Evolutionary conservation across 2,329 filamentous ascomycete genomes (phyloP), one percentile per base, ranked within the genome.

Genomic region (Aspergillus eucalypticola): DNA sequence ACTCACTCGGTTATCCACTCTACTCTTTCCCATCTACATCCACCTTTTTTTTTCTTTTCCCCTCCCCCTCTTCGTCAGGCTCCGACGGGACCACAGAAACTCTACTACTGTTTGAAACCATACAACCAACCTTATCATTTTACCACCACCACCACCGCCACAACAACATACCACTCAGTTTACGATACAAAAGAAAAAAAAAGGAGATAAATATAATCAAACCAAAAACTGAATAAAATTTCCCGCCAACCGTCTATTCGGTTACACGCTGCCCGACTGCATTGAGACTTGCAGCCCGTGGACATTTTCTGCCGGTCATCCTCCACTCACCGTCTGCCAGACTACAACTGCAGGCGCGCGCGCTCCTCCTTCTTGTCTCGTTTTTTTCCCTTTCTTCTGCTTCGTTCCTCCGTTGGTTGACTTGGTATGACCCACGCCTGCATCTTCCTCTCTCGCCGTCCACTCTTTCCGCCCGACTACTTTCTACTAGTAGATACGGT

Each of bases 291-390:
- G 65, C 62, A 67, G 60, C 57, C 55, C 59, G 50, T 60, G 57
- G 55, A 55, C 56, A 59, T 61, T 60, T 60, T 61, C 50, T 54
- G 58, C 52, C 52, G 53, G 49, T 35, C 21, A 48, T 57, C 62
- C 59, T 67, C 66, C 66, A 67, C 58, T 66, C 64, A 67, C 56
- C 66, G 61, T 54, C 55, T 63, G 64, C 64, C 64, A 65, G 60
- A 60, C 55, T 39, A 56, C 56, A 48, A 54, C 59, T 64, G 62
- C 64, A 63, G 51, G 60, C 21, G 54, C 35, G 41, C 53, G 60
- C 60, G 54, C 54, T 42, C 54, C 53, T 60, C 52, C 58, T 63
- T 57, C 44, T 35, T 35, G 32, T 35, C 32, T 35, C 32, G 32
- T 32, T 32, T 35, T 6, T 35, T 35, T 35, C 32, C 29, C 54